Conservation (phyloP, 805 yeast genomes). For the Brettanomyces bruxellensis region DNA sequence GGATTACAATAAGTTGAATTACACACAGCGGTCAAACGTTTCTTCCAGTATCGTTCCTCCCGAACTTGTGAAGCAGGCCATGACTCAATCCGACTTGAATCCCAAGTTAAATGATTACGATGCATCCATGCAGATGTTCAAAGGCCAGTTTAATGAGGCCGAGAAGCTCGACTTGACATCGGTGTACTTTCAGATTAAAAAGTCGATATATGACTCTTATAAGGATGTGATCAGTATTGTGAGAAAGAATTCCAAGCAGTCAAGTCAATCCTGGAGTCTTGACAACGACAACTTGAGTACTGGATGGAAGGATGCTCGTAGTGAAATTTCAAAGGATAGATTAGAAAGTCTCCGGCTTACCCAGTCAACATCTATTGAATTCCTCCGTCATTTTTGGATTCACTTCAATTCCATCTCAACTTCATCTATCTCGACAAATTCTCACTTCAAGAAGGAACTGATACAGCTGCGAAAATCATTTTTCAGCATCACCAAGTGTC, state of each 20-base stretch:
- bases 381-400: conserved; percentile 66
- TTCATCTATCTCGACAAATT: conserved; percentile 20
- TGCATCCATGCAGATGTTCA: conserved; percentile 14
- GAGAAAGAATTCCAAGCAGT: conserved; percentile 46
- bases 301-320: conserved; percentile 14
- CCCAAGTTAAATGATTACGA: conserved; percentile 20
- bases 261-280: conserved; percentile 36
- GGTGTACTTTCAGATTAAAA: conserved; percentile 18
- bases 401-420: conserved; percentile 36
- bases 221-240: conserved; percentile 38
- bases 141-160: conserved; percentile 13
- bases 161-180: conserved; percentile 16
- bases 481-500: conserved; percentile 38
- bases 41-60: conserved; percentile 18
- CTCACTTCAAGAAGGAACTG: conserved; percentile 23
- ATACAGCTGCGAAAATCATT: conserved; percentile 35
- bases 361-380: conserved; percentile 69
- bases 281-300: conserved; percentile 6
- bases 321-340: conserved; percentile 15
- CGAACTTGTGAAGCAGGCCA: conserved; percentile 11
- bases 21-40: conserved; percentile 20
- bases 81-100: conserved; percentile 19
- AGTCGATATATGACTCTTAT: conserved; percentile 33
- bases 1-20: conserved; percentile 42
- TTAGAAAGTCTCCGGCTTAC: conserved; percentile 46